phyloP scores from a whole-genome alignment of 768 basidiomycete genomes.

The Tricholoma bakamatsutake region DNA sequence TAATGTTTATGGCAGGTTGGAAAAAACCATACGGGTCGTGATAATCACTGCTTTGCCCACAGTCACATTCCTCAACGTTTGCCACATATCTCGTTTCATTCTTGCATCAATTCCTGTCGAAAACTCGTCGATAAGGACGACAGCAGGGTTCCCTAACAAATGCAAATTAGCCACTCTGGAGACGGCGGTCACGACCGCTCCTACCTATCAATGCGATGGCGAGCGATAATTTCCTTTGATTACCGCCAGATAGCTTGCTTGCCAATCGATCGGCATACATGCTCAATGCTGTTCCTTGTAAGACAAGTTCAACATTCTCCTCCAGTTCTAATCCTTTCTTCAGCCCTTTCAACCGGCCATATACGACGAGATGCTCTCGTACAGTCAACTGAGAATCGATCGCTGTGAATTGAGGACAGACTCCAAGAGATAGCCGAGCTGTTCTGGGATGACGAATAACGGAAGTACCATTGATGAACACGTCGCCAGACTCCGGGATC shows the following conservation, averaged over 20 bases:
- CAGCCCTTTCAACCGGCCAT: constrained; percentile 71
- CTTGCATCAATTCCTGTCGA: constrained; percentile 80
- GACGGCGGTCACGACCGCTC: background rate
- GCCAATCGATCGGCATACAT: constrained; percentile 67
- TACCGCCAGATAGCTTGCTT: constrained; percentile 71
- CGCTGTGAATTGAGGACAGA: constrained; percentile 82
- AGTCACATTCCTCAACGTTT: constrained; percentile 57
- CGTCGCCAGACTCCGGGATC: constrained; percentile 61
- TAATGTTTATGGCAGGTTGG: background rate
- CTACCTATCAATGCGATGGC: constrained; percentile 71
- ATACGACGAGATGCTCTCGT: constrained; percentile 67
- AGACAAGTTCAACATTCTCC: constrained; percentile 48
- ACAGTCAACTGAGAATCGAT: constrained; percentile 77
- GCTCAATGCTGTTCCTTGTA: constrained; percentile 52
- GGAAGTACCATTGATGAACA: constrained; percentile 60
- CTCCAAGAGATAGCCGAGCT: constrained; percentile 66
- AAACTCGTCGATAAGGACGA: constrained; percentile 78
- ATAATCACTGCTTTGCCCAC: constrained; percentile 66
- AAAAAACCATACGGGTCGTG: constrained; percentile 51
- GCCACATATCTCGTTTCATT: constrained; percentile 84
- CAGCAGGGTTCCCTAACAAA: constrained; percentile 69
- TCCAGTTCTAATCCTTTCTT: constrained; percentile 40
- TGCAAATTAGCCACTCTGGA: background rate
- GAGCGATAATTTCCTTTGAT: constrained; percentile 69
- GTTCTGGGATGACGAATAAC: constrained; percentile 56